Evolutionary conservation across 176 grass and related monocot genomes (phyloP).

Genomic region (Alloteropsis semialata): DNA sequence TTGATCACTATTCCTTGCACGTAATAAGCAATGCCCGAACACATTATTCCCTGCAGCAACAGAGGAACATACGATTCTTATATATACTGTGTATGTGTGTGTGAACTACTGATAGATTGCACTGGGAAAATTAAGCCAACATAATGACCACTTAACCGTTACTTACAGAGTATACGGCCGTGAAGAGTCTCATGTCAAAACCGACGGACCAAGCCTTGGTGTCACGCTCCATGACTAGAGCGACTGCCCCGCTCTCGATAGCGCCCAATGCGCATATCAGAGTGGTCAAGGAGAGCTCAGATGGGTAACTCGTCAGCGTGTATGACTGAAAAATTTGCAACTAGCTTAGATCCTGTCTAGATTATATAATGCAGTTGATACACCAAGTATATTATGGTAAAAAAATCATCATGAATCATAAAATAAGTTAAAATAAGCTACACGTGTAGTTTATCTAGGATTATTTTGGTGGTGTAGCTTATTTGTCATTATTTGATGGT

Average conservation of each 20-base stretch:
- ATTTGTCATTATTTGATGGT: too few relatives aligned
- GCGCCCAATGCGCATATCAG: conserved; percentile 63
- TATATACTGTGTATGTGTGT: too few relatives aligned
- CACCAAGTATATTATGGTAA: too few relatives aligned
- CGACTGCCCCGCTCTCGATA: conserved; percentile 42
- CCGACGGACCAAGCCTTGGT: conserved; percentile 67
- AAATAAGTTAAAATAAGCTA: too few relatives aligned
- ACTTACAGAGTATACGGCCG: conserved; percentile 78
- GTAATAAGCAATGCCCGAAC: conserved; percentile 62
- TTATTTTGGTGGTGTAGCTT: too few relatives aligned
- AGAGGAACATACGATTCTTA: neutral
- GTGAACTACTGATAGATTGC: too few relatives aligned
- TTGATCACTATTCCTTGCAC: conserved; percentile 70
- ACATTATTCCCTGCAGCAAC: conserved; percentile 52
- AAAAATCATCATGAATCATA: too few relatives aligned
- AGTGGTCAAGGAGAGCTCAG: conserved; percentile 65
- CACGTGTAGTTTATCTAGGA: too few relatives aligned
- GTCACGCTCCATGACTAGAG: conserved; percentile 63
- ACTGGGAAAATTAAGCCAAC: too few relatives aligned
- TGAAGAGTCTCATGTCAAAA: conserved; percentile 78
- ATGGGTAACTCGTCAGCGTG: conserved; percentile 69
- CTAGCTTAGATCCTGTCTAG: too few relatives aligned
- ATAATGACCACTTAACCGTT: neutral
- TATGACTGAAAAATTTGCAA: conserved; percentile 50
- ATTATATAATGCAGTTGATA: too few relatives aligned